Percentiles rank a stretch among this genome's conserved stretches.
phyloP scores from a whole-genome alignment of 495 filamentous ascomycete species.

The Aspergillus panamensis region DNA sequence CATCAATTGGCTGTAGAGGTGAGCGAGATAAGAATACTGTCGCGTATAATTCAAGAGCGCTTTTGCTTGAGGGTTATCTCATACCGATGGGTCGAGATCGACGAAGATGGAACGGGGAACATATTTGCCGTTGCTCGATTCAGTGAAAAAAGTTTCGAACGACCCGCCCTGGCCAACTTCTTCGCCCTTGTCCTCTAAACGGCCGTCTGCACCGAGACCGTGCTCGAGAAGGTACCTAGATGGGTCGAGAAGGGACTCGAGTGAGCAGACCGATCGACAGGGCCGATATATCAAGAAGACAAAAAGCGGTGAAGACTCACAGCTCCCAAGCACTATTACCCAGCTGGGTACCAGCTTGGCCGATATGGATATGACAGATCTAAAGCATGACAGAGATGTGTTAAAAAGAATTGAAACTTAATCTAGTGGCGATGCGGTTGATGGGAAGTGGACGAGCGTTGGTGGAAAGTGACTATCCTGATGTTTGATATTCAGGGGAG shows the following conservation, averaged over 20 bases:
- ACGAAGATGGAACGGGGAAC: constrained; percentile 88
- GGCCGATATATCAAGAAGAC: neutral
- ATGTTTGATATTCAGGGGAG: constrained; percentile 16
- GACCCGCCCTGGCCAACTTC: constrained; percentile 64
- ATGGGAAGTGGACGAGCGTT: neutral
- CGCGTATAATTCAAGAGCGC: neutral
- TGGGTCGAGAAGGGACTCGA: constrained; percentile 9
- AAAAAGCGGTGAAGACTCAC: constrained; percentile 59
- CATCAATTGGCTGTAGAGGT: constrained; percentile 67
- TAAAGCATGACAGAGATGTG: constrained; percentile 25
- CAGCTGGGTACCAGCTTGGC: constrained; percentile 90
- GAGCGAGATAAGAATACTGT: constrained; percentile 11
- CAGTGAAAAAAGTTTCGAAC: constrained; percentile 88
- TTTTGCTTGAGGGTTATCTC: constrained; percentile 14
- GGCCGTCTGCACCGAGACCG: constrained; percentile 75
- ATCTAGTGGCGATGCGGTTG: constrained; percentile 10
- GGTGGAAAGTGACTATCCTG: neutral
- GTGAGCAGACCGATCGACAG: neutral
- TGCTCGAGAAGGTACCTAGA: constrained; percentile 86
- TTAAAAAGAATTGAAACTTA: neutral
- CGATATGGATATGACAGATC: constrained; percentile 88
- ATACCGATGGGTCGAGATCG: constrained; percentile 80
- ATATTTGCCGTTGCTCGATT: constrained; percentile 82
- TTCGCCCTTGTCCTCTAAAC: constrained; percentile 54
- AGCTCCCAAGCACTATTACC: constrained; percentile 95